These are phyloP conservation scores for Talaromyces sp. DNA, from an alignment of 2,329 filamentous ascomycete genomes.

Conservation along the genomic window DNA sequence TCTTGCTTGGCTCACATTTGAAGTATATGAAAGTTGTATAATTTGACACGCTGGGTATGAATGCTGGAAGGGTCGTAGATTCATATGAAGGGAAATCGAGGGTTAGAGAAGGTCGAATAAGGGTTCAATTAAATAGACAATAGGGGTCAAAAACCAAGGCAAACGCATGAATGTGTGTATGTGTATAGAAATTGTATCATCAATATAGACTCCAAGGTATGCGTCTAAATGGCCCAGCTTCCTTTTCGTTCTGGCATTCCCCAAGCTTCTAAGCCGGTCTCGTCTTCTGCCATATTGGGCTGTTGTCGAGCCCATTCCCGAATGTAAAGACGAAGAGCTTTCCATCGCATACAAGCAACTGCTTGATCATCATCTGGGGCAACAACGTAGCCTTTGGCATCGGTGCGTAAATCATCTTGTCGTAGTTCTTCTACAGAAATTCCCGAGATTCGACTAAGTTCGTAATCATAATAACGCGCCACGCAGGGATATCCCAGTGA, in stretches of 20 bases:
- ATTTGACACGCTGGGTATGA: too few relatives aligned
- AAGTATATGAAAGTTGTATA: too few relatives aligned
- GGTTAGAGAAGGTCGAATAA: too few relatives aligned
- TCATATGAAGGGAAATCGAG: too few relatives aligned
- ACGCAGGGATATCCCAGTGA: slow-evolving; percentile 88
- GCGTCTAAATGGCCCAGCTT: slow-evolving; percentile 62
- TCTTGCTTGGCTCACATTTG: too few relatives aligned
- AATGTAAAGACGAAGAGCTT: slow-evolving; percentile 80
- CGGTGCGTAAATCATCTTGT: slow-evolving; percentile 67
- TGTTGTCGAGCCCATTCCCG: slow-evolving; percentile 88
- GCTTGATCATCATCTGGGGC: slow-evolving; percentile 48
- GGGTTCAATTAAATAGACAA: too few relatives aligned
- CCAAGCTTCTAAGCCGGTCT: slow-evolving; percentile 63
- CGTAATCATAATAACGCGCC: slow-evolving; percentile 79
- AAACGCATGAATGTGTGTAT: too few relatives aligned
- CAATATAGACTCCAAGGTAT: background rate
- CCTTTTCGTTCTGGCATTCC: slow-evolving; percentile 61
- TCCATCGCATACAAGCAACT: slow-evolving; percentile 72
- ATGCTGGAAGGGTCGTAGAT: too few relatives aligned
- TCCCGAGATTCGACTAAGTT: slow-evolving; percentile 78
- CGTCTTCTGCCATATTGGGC: slow-evolving; percentile 65
- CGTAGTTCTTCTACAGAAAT: slow-evolving; percentile 70
- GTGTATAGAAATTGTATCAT: too few relatives aligned
- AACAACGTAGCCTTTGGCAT: slow-evolving; percentile 74
- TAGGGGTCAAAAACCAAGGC: too few relatives aligned